These are phyloP conservation scores for Cryptococcus sp. DNA, from an alignment of 1,284 basidiomycete species.

Conservation along the genomic window DNA sequence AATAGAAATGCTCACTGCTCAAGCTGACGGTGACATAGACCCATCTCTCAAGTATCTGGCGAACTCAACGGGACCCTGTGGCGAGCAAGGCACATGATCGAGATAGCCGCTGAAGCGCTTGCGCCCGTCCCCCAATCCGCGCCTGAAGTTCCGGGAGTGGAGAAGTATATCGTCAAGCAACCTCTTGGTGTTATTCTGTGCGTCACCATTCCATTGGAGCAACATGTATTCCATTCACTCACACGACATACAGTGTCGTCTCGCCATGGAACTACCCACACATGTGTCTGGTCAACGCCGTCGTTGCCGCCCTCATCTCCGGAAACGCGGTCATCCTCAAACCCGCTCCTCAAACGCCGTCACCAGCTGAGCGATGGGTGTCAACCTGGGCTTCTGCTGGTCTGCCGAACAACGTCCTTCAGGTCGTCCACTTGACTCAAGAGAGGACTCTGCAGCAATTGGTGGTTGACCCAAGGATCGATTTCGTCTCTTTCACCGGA, in stretches of 20 bases:
- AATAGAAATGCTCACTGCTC: background rate
- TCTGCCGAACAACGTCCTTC: constrained; percentile 72
- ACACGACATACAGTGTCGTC: constrained; percentile 24
- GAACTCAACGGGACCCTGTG: constrained; percentile 81
- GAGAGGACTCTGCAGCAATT: constrained; percentile 64
- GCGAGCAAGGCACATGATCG: constrained; percentile 79
- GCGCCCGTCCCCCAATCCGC: constrained; percentile 73
- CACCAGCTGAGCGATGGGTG: constrained; percentile 79
- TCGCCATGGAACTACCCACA: constrained; percentile 73
- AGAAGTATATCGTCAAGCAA: constrained; percentile 74
- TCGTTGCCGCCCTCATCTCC: constrained; percentile 82
- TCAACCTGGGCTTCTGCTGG: constrained; percentile 70
- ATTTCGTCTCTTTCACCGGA: constrained; percentile 89
- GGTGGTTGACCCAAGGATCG: constrained; percentile 67
- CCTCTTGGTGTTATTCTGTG: constrained; percentile 93
- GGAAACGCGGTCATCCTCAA: constrained; percentile 88
- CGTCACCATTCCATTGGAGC: constrained; percentile 56
- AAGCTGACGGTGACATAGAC: constrained; percentile 57
- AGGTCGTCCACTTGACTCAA: constrained; percentile 77
- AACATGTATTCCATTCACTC: background rate
- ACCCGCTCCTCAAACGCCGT: constrained; percentile 90
- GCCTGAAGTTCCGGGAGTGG: constrained; percentile 78
- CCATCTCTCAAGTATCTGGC: constrained; percentile 71
- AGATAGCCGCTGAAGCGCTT: constrained; percentile 75
- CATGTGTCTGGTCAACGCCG: constrained; percentile 82